Base-by-base conservation (phyloP, 768 basidiomycete genomes). In the Mycena chlorophos region DNA sequence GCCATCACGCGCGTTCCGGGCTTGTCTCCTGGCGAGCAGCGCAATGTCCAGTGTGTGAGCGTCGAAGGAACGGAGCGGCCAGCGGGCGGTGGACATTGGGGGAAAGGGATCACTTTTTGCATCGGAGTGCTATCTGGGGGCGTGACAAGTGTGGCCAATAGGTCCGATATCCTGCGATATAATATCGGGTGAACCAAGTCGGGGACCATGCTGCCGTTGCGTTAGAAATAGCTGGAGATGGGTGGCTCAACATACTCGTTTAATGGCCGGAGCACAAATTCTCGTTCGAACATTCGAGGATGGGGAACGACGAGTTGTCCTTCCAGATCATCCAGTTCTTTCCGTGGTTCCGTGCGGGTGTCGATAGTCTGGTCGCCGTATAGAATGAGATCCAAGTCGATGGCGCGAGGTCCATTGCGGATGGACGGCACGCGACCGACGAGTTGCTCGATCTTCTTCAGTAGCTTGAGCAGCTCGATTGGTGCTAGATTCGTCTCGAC, bases 241-340 rank as follows among this genome's bases (percentile, higher is more conserved):
- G 12, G 55, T 27, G 37, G n/a, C 55, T 46, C 38, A 31, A 76
- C 88, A 60, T 61, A 99, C 96, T 99, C 95, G 30, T 79, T 81
- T 39, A 98, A 65, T 12, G 97, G 95, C 8, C 92, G 73, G 23
- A 99, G 71, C 2, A 98, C 95, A 61, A 98, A 99, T 67, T 98
- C 95, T 26, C 97, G 75, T 70, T 98, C 97, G 2, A 72, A 69
- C 16, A 97, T 66, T 28, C 87, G 77, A 4, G 84, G 85, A 75
- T 99, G 97, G 1, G 97, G 97, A 8, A 97, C 74, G 16, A 91
- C 80, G 22, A 99, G 75, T 62, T 95, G 82, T 4, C 84, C 82
- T 23, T 77, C 78, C 16, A 85, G 65, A 58, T 84, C 81, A 42
- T 86, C 83, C 12, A 83, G 63, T 14, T 54, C 69, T 27, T 61